A percentile compares a stretch with the other conserved stretches of the same genome.
phyloP scores from a whole-genome alignment of 331 rosid genomes.

The Malus hybrid region DNA sequence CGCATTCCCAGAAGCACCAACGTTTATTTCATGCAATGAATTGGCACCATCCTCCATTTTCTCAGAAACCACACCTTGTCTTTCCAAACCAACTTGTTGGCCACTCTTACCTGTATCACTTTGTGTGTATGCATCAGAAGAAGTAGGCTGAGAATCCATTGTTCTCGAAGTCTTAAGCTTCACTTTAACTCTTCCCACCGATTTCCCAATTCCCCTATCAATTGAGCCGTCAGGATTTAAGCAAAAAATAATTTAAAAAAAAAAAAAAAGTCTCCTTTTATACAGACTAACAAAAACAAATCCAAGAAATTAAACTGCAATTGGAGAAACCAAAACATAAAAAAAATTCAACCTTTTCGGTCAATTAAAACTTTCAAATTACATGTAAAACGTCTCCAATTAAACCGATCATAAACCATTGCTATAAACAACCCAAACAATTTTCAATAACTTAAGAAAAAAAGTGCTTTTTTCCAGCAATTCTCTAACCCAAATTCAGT shows the following conservation, averaged over 20 bases:
- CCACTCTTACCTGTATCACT: slow-evolving; percentile 89
- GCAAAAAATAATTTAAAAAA: too few relatives aligned
- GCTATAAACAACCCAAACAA: neutral
- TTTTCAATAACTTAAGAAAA: neutral
- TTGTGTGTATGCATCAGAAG: slow-evolving; percentile 65
- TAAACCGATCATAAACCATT: neutral
- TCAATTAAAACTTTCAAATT: neutral
- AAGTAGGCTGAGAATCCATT: slow-evolving; percentile 57
- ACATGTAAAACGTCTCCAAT: neutral
- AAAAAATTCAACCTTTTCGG: neutral
- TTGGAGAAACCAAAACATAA: neutral
- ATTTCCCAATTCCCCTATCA: slow-evolving; percentile 39
- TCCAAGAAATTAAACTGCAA: neutral
- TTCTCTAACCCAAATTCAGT: neutral
- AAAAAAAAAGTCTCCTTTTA: neutral
- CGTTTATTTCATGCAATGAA: slow-evolving; percentile 40
- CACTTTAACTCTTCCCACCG: slow-evolving; percentile 79
- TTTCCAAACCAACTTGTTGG: slow-evolving; percentile 61
- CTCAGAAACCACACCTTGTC: slow-evolving; percentile 36
- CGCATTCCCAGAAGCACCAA: slow-evolving; percentile 18
- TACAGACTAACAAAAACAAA: neutral
- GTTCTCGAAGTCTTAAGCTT: slow-evolving; percentile 62
- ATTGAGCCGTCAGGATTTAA: slow-evolving; percentile 42
- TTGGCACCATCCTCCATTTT: slow-evolving; percentile 74
- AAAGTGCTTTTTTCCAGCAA: neutral